These are phyloP conservation scores for Ceratobasidium sp. DNA, from an alignment of 1,284 basidiomycete species.

Conservation along the genomic window DNA sequence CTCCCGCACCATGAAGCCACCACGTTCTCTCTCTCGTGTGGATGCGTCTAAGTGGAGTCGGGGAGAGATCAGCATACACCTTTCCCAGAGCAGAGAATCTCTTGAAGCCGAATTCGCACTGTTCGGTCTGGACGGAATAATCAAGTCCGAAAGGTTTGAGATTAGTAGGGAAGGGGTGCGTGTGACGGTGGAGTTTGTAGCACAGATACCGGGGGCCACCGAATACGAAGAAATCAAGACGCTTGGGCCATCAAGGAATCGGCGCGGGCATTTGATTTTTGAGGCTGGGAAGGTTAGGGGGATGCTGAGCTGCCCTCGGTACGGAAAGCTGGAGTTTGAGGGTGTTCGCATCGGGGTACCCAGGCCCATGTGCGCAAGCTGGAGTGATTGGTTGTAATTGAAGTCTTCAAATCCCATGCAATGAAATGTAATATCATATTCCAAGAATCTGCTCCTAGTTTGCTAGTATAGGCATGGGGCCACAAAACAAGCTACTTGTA, in stretches of 20 bases:
- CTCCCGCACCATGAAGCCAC: not conserved
- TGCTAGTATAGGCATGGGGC: too few species aligned
- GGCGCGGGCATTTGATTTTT: conserved; percentile 25
- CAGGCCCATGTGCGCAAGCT: too few species aligned
- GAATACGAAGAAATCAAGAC: not conserved
- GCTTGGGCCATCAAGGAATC: conserved; percentile 9
- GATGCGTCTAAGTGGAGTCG: not conserved
- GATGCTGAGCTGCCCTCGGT: conserved; percentile 12
- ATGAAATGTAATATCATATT: too few species aligned
- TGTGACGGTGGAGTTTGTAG: conserved; percentile 11
- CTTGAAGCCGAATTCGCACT: too few species aligned
- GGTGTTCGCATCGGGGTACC: not conserved
- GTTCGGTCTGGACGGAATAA: not conserved
- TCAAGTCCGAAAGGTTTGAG: conserved; percentile 8
- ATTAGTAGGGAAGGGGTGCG: not conserved
- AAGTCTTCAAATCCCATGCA: too few species aligned
- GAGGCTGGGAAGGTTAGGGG: not conserved
- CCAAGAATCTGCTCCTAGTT: too few species aligned
- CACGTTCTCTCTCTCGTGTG: conserved; percentile 1
- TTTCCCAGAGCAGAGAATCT: not conserved
- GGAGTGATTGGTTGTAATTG: too few species aligned
- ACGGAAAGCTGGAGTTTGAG: conserved; percentile 24
- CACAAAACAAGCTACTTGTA: too few species aligned
- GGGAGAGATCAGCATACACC: conserved; percentile 11
- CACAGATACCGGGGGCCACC: conserved; percentile 14